A percentile compares a stretch with the other conserved stretches of the same genome.
Evolutionary conservation across 2,329 filamentous ascomycete genomes (phyloP).

Genomic region (Alternaria consortialis): DNA sequence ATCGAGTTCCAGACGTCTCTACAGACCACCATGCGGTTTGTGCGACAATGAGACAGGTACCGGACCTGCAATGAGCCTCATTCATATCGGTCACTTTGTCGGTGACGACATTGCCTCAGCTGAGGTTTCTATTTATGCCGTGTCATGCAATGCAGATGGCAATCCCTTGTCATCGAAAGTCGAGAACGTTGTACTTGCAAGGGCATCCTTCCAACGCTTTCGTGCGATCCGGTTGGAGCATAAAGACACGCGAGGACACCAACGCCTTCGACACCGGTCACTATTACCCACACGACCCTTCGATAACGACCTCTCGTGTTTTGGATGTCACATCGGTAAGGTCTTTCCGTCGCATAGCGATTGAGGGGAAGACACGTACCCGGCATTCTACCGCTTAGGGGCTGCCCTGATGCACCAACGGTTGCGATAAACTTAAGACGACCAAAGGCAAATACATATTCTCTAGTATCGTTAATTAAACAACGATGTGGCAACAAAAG

Average conservation of each 20-base stretch:
- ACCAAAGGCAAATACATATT: background rate
- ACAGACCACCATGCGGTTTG: slow-evolving; percentile 18
- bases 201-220: slow-evolving; percentile 20
- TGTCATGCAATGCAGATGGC: slow-evolving; percentile 30
- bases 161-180: slow-evolving; percentile 18
- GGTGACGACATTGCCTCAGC: slow-evolving; percentile 30
- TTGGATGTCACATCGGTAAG: slow-evolving; percentile 19
- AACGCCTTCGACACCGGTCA: slow-evolving; percentile 15
- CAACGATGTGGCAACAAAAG: background rate
- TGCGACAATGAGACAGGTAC: slow-evolving; percentile 24
- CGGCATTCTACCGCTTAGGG: slow-evolving; percentile 8
- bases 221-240: slow-evolving; percentile 27
- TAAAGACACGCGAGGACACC: slow-evolving; percentile 21
- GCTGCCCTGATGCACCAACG: background rate
- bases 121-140: slow-evolving; percentile 17
- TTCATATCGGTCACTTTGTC: slow-evolving; percentile 10
- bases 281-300: background rate
- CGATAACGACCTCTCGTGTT: slow-evolving; percentile 7
- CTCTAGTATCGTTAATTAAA: background rate
- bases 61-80: slow-evolving; percentile 19
- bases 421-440: background rate
- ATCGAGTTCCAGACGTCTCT: slow-evolving; percentile 9
- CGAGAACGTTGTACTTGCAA: slow-evolving; percentile 27
- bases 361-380: slow-evolving; percentile 42
- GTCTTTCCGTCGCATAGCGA: slow-evolving; percentile 25